Percentiles rank a stretch among this genome's conserved stretches.
Evolutionary conservation across 106 monocot genomes (phyloP).

Genomic region (Dendrobium nobile): DNA sequence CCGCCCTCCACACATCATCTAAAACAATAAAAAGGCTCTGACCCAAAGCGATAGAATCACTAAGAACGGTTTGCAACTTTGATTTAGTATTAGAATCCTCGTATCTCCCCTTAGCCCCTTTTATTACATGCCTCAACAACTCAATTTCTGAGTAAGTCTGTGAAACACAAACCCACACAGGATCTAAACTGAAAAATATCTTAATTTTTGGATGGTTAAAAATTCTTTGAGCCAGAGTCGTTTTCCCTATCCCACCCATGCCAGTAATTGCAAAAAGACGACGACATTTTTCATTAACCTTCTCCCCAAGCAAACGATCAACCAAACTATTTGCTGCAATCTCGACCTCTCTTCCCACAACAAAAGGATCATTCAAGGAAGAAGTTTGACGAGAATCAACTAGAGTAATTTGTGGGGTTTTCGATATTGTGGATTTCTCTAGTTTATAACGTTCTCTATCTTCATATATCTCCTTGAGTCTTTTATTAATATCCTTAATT

Average conservation of each 20-base stretch:
- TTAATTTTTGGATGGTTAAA: conserved; percentile 16
- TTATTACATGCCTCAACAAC: conserved; percentile 17
- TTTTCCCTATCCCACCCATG: no score
- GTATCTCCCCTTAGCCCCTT: conserved; percentile 8
- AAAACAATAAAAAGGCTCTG: conserved; percentile 38
- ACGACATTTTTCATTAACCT: background rate
- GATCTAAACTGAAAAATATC: conserved; percentile 8
- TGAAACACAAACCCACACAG: conserved; percentile 33
- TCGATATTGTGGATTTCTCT: background rate
- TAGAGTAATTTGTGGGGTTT: background rate
- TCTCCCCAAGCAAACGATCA: background rate
- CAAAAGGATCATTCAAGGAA: background rate
- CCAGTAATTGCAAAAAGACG: background rate
- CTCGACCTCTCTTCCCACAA: background rate
- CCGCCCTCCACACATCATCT: conserved; percentile 35
- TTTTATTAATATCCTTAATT: background rate
- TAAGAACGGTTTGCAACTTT: conserved; percentile 12
- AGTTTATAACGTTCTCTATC: background rate
- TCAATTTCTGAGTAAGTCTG: conserved; percentile 12
- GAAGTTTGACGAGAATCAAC: background rate
- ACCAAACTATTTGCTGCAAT: conserved; percentile 5
- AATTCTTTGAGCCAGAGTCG: conserved; percentile 34
- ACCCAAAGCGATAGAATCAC: background rate
- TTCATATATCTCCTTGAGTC: background rate
- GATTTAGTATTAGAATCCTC: background rate